Evolutionary conservation across 1,284 basidiomycete genomes (phyloP), one percentile per base, ranked within the genome.

Genomic region (Boletellus deceptivus): DNA sequence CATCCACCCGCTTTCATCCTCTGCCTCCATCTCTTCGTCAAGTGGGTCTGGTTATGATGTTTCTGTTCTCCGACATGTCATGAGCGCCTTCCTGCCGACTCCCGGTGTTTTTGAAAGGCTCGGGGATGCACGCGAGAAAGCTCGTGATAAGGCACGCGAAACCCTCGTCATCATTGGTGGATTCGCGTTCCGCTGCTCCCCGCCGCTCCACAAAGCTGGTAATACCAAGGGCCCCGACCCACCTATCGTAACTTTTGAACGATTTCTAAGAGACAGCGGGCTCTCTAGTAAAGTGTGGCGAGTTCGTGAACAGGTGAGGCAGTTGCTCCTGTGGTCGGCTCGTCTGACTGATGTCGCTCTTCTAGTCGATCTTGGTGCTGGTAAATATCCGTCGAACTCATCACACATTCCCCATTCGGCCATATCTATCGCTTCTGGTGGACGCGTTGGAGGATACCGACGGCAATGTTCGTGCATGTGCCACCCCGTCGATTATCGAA

Each of bases 371-470:
- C 38, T 65, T 86, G 39, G 77, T 79, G 13, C 74, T 90, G 13
- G 83, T 87, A 25, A 78, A 84, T 56, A 78, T 91, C 58, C 83
- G 87, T 48, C 78, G 83, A 38, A 65, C 72, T 43, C 77, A 88
- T 57, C 77, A 83, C 48, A 77, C 82, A 46, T 89, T 97, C 57
- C 92, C 93, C 13, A 79, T 99, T 42, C 83, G 89, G 46, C 82
- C 91, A 2, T 96, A 91, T 69, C 79, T 97, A 27, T 72, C 89
- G 0, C 71, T 79, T 20, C 82, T 99, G 40, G 91, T 98, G 16
- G 89, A 86, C 49, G 75, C 86, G 38, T 77, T 99, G 20, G 91
- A 97, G 71, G 95, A 99, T 69, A 84, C 86, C 1, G 96, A 99
- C 65, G 83, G 87, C 4, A 82, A 83, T 57, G 96, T 99, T 43